These are phyloP conservation scores for Dittrichia graveolens DNA, from an alignment of 129 eudicot genomes.

Conservation along the genomic window DNA sequence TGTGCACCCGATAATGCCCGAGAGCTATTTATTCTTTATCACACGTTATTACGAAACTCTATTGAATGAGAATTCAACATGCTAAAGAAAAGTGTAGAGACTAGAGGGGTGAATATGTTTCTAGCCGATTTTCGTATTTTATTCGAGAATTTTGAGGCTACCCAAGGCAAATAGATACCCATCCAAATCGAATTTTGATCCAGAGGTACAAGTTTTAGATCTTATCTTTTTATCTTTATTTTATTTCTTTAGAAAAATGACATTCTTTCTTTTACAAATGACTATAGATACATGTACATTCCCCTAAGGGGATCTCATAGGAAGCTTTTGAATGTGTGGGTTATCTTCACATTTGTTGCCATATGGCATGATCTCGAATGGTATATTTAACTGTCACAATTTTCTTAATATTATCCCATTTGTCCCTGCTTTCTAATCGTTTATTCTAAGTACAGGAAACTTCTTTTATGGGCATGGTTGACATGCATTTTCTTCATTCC, in stretches of 20 bases:
- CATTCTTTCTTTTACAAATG: constrained; percentile 1
- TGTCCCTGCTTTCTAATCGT: constrained; percentile 12
- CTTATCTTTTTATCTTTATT: not conserved
- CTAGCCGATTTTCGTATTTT: too few species aligned
- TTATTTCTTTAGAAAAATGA: not conserved
- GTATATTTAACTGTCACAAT: constrained; percentile 41
- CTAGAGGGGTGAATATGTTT: too few species aligned
- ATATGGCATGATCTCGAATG: constrained; percentile 98
- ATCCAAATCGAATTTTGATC: too few species aligned
- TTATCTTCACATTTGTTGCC: constrained; percentile 94
- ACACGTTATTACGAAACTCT: too few species aligned
- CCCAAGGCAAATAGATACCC: too few species aligned
- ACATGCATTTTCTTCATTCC: constrained; percentile 96
- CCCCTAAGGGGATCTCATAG: constrained; percentile 88
- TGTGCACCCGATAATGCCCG: too few species aligned
- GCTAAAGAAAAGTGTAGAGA: too few species aligned
- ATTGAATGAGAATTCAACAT: too few species aligned
- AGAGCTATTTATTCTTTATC: too few species aligned
- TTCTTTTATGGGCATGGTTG: constrained; percentile 99
- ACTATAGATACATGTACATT: constrained; percentile 83
- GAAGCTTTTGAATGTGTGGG: constrained; percentile 96
- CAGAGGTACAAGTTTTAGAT: constrained; percentile 47
- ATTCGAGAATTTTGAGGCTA: too few species aligned
- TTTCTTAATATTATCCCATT: not conserved
- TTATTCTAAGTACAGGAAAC: constrained; percentile 67